Evolutionary conservation across 2,329 filamentous ascomycete genomes (phyloP), one percentile per base, ranked within the genome.

Genomic region (Mycocentrospora acerina): DNA sequence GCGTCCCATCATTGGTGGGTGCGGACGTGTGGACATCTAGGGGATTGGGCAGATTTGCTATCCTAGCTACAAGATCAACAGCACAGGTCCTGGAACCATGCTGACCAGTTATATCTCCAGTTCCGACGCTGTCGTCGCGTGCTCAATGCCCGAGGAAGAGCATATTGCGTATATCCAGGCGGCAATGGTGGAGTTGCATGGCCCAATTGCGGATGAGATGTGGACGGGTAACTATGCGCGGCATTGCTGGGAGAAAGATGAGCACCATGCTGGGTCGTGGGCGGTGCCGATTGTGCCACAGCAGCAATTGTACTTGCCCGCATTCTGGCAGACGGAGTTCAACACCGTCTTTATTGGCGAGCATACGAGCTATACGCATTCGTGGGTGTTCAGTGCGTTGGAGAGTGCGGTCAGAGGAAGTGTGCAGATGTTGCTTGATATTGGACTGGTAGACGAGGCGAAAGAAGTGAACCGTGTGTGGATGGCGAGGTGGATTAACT

Each of bases 351-450:
- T 85, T 42, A 70, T 83, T 7, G 62, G 62, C 2, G 82, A 86
- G 59, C 82, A 85, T 56, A 85, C 82, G 0, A 78, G 75, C 4
- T 84, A 81, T 56, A 86, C 83, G 0, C 83, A 86, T 54, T 80
- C 80, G 1, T 85, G 81, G 82, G 81, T 84, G 25, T 74, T 75
- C 12, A 78, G 75, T 5, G 82, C 83, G 1, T 61, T 86, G 4
- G 81, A 86, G 53, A 81, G 77, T 11, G 81, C 79, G 0, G 75
- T 85, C 0, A 70, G 83, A 2, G 79, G 82, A 0, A 77, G 78
- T 1, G 74, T 79, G 4, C 80, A 86, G 64, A 49, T 85, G 42
- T 62, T 85, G 55, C 66, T 84, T 10, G 74, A 74, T 62, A 60
- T 85, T 45, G 81, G 82, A 0, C 59, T 85, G 26, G 80, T 85